A percentile compares a stretch with the other conserved stretches of the same genome.
Evolutionary conservation across 2,329 filamentous ascomycete genomes (phyloP).

Genomic region (Blastomyces silverae): DNA sequence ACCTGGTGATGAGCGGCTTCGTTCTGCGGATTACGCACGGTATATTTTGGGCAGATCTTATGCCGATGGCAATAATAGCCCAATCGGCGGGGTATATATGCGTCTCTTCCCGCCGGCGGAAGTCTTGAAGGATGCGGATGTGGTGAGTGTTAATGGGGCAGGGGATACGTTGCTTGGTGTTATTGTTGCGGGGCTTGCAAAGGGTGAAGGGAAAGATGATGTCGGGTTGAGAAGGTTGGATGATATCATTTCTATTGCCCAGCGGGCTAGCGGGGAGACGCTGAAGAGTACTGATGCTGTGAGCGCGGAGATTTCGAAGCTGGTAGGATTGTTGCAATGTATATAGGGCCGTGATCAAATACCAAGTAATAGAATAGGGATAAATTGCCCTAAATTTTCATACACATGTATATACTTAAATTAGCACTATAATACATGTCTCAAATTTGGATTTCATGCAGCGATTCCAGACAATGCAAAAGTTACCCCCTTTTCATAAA

Average conservation of each 20-base stretch:
- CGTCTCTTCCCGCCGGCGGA: slow-evolving; percentile 62
- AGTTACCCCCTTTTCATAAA: not conserved
- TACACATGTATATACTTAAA: not conserved
- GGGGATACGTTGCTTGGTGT: slow-evolving; percentile 90
- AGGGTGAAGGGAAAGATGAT: slow-evolving; percentile 37
- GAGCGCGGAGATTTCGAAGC: slow-evolving; percentile 29
- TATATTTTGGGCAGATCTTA: slow-evolving; percentile 64
- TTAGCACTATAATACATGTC: no score
- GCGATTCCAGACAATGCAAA: not conserved
- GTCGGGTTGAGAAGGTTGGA: slow-evolving; percentile 45
- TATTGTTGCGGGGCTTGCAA: slow-evolving; percentile 68
- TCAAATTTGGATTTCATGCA: not conserved
- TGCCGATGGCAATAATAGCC: slow-evolving; percentile 38
- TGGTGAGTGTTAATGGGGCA: slow-evolving; percentile 87
- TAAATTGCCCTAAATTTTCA: not conserved
- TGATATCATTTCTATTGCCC: slow-evolving; percentile 68
- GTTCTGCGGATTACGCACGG: slow-evolving; percentile 53
- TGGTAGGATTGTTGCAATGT: slow-evolving; percentile 19
- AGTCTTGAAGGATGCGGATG: slow-evolving; percentile 52
- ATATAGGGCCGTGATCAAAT: slow-evolving; percentile 2
- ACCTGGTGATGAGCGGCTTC: slow-evolving; percentile 61
- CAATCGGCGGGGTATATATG: slow-evolving; percentile 65
- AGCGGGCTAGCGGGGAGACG: slow-evolving; percentile 71
- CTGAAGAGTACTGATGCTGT: slow-evolving; percentile 70
- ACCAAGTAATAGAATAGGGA: not conserved